Evolutionary conservation across 495 filamentous ascomycete species (phyloP), one percentile per base, ranked within the genome.

Genomic region (Monascus purpureus): DNA sequence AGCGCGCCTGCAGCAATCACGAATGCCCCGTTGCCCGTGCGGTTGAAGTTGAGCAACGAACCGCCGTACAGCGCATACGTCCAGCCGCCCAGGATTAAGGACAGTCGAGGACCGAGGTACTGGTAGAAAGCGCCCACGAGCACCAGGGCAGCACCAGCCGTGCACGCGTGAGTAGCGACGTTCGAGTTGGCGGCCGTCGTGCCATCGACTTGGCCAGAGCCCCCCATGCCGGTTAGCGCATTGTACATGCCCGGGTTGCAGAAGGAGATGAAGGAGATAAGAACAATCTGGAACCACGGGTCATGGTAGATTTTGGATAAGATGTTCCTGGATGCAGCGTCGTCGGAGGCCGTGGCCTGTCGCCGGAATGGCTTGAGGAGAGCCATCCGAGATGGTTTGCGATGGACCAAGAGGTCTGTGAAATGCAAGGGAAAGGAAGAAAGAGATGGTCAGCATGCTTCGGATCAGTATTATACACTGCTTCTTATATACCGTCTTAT

Each of bases 231-330:
- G 17, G 54, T 55, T 29, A 73, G 49, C 7, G 70, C 84, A 60
- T 90, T 92, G 65, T 81, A 90, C 71, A 75, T 73, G 17, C 79
- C 78, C 22, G 82, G 83, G 51, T 80, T 87, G 36, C 87, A 61
- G 63, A 92, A 90, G 50, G 81, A 90, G 29, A 88, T 82, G 36
- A 67, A 58, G 32, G 55, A 52, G 25, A 68, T 66, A 31, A 67
- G 36, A 3, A 52, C 25, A 29, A 67, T 54, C 44, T 68, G 65
- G 13, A 55, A 52, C 50, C 55, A 63, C 17, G 42, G 43, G 32
- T 56, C 33, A 11, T 37, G 42, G 4, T 27, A n/a, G 25, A 12
- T 27, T 4, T 9, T n/a, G 25, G 25, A 5, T 13, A 13, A 4
- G 4, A 4, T 27, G 4, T 6, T 9, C 25, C 6, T 24, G 22